phyloP scores from a whole-genome alignment of 2,329 filamentous ascomycete genomes.

The Waltergamsia citrina region DNA sequence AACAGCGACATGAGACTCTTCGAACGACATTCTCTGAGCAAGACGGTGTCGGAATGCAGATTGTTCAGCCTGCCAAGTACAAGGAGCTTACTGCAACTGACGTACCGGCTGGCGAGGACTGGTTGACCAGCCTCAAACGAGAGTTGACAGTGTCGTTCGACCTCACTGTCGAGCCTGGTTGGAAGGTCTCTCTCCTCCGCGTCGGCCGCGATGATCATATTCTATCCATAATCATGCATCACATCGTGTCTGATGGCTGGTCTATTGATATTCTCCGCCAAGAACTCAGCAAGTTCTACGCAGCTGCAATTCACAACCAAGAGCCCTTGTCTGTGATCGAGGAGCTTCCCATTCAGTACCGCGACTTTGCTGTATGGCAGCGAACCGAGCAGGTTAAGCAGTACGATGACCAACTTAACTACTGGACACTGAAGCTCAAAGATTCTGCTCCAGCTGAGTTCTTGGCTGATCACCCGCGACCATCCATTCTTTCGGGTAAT shows the following conservation, averaged over 20 bases:
- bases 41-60: slow-evolving; percentile 6
- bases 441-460: slow-evolving; percentile 7
- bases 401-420: slow-evolving; percentile 11
- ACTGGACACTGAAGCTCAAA: slow-evolving; percentile 11
- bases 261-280: slow-evolving; percentile 4
- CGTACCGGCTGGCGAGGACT: slow-evolving; percentile 1
- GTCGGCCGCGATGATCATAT: slow-evolving; percentile 5
- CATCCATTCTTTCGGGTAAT: slow-evolving; percentile 10
- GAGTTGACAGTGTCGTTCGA: slow-evolving; percentile 3
- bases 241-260: slow-evolving; percentile 6
- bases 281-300: slow-evolving; percentile 3
- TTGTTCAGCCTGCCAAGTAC: slow-evolving; percentile 3
- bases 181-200: slow-evolving; percentile 6
- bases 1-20: slow-evolving; percentile 11
- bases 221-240: slow-evolving; percentile 7
- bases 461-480: slow-evolving; percentile 24
- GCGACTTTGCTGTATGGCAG: slow-evolving; percentile 15
- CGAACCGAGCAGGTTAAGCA: slow-evolving; percentile 8
- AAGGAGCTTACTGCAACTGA: slow-evolving; percentile 3
- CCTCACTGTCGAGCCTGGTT: slow-evolving; percentile 3
- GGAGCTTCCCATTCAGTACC: slow-evolving; percentile 12
- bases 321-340: background rate
- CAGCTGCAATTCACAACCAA: background rate
- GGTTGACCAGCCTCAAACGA: slow-evolving; percentile 5
- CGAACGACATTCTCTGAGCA: slow-evolving; percentile 9